Conservation (phyloP, 2,329 filamentous ascomycete species). For the Ophiocordyceps australis region DNA sequence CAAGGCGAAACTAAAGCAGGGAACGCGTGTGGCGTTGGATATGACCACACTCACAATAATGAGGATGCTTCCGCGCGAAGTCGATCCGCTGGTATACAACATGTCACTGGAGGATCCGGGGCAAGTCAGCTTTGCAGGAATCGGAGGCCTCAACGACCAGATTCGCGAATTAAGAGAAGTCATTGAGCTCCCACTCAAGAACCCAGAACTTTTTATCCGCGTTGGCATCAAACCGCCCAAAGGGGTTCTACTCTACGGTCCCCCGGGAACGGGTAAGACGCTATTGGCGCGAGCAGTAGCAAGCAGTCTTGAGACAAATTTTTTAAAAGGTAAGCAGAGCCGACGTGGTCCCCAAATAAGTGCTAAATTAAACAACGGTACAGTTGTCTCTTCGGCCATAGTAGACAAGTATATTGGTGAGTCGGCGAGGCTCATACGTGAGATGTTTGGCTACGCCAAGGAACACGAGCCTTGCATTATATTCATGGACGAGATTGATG, state of each 20-base stretch:
- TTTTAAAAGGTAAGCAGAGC: conserved; percentile 87
- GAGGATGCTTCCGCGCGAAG: conserved; percentile 97
- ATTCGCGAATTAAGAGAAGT: conserved; percentile 95
- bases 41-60: conserved; percentile 99
- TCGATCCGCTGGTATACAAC: conserved; percentile 97
- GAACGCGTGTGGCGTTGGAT: conserved; percentile 89
- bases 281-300: conserved; percentile 86
- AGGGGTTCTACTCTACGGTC: conserved; percentile 88
- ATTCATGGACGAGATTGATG: conserved; percentile 99
- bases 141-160: conserved; percentile 94
- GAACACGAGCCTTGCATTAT: conserved; percentile 99
- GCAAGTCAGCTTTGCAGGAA: conserved; percentile 93
- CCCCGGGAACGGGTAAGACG: conserved; percentile 93
- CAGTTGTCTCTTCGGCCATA: conserved; percentile 95
- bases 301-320: conserved; percentile 93
- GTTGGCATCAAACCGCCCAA: conserved; percentile 99
- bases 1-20: conserved; percentile 93
- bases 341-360: too few species aligned
- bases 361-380: too few species aligned
- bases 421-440: conserved; percentile 87
- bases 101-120: conserved; percentile 98
- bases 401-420: conserved; percentile 99
- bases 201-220: conserved; percentile 89
- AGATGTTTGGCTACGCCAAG: conserved; percentile 99
- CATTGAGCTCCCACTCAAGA: conserved; percentile 94